phyloP scores from a whole-genome alignment of 2,329 filamentous ascomycete species.

The Penicillium nordicum region DNA sequence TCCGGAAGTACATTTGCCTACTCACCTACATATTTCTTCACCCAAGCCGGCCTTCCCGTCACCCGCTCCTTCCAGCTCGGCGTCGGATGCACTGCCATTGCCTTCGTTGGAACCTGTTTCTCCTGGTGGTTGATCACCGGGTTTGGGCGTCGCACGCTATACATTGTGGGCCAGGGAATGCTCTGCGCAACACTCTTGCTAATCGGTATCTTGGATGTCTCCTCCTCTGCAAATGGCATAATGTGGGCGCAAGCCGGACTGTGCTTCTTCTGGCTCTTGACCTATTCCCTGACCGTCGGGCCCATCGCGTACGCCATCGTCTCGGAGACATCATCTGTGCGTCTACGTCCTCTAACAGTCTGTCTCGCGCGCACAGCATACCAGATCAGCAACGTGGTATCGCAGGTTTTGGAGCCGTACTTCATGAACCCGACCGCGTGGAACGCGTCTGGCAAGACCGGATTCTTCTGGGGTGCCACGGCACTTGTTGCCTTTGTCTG shows the following conservation, averaged over 20 bases:
- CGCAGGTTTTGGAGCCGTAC: slow-evolving; percentile 40
- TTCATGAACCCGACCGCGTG: slow-evolving; percentile 35
- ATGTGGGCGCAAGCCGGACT: slow-evolving; percentile 39
- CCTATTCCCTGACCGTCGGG: slow-evolving; percentile 55
- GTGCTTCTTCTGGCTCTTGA: slow-evolving; percentile 54
- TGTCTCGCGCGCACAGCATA: slow-evolving; percentile 52
- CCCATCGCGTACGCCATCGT: slow-evolving; percentile 54
- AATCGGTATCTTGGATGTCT: slow-evolving; percentile 27
- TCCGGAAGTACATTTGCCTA: slow-evolving; percentile 36
- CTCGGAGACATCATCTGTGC: slow-evolving; percentile 53
- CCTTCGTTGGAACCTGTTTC: slow-evolving; percentile 49
- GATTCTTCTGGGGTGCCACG: slow-evolving; percentile 41
- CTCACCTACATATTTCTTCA: slow-evolving; percentile 40
- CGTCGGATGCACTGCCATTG: slow-evolving; percentile 52
- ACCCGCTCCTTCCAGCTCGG: slow-evolving; percentile 37
- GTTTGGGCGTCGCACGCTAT: slow-evolving; percentile 42
- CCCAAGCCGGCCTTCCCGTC: slow-evolving; percentile 38
- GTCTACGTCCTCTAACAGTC: slow-evolving; percentile 56
- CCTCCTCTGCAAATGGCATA: slow-evolving; percentile 21
- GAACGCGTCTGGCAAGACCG: slow-evolving; percentile 40
- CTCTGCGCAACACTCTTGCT: slow-evolving; percentile 28
- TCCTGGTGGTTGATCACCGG: slow-evolving; percentile 47
- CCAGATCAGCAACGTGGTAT: slow-evolving; percentile 49
- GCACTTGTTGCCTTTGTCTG: slow-evolving; percentile 30
- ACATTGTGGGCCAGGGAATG: slow-evolving; percentile 32